Conservation (phyloP, 1,139 yeast species). For the Geotrichum histeridarum region DNA sequence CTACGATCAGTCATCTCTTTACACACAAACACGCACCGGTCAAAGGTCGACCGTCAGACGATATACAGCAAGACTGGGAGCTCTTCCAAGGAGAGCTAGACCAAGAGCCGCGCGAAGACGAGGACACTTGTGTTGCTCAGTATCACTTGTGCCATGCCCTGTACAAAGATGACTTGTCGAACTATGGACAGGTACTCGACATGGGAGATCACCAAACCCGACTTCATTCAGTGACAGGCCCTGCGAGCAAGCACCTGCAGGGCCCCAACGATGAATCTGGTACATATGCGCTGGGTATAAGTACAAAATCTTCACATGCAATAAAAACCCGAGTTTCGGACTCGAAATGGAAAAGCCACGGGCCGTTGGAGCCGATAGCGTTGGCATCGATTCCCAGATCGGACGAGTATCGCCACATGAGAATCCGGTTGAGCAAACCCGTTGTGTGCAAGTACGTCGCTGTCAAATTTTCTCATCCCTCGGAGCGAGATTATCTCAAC, state of each 20-base stretch:
- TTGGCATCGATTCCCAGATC: slow-evolving; percentile 18
- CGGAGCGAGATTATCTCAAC: slow-evolving; percentile 13
- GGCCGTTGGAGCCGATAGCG: slow-evolving; percentile 20
- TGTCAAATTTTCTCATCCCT: slow-evolving; percentile 17
- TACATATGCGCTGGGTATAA: too few relatives aligned
- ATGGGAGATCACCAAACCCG: slow-evolving; percentile 4
- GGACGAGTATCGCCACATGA: slow-evolving; percentile 18
- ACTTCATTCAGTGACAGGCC: neutral
- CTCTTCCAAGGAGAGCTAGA: slow-evolving; percentile 8
- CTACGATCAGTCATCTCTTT: slow-evolving; percentile 14
- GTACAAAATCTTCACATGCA: neutral
- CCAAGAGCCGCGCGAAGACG: neutral
- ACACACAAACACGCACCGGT: slow-evolving; percentile 1
- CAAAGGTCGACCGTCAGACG: neutral
- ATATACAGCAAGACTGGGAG: neutral
- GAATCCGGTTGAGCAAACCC: slow-evolving; percentile 17
- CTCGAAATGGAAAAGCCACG: slow-evolving; percentile 5
- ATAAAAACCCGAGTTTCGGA: slow-evolving; percentile 3
- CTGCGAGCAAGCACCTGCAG: neutral
- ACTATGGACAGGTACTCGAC: slow-evolving; percentile 13
- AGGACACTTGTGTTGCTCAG: neutral
- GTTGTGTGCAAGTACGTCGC: slow-evolving; percentile 18
- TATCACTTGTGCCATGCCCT: slow-evolving; percentile 16
- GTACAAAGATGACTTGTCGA: slow-evolving; percentile 10
- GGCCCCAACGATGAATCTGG: neutral